These are phyloP conservation scores for Cochlearia excelsa DNA, from an alignment of 345 rosid species.

Conservation along the genomic window DNA sequence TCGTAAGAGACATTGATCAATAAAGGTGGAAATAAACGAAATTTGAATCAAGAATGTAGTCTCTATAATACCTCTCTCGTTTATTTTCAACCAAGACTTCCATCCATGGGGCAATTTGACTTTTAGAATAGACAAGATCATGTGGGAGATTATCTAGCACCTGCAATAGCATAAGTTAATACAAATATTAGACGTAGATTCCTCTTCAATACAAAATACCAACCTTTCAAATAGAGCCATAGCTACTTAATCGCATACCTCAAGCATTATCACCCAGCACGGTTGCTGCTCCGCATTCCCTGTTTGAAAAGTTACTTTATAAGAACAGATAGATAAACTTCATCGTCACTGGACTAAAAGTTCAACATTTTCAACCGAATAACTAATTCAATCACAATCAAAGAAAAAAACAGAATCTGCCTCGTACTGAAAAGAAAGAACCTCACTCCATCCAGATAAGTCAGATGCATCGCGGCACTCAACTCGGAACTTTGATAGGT, in stretches of 20 bases:
- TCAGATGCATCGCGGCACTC: conserved; percentile 94
- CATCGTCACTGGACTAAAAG: neutral
- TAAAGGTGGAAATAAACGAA: conserved; percentile 15
- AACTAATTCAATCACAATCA: neutral
- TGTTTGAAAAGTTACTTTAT: conserved; percentile 34
- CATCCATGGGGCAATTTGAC: conserved; percentile 83
- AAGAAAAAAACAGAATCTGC: conserved; percentile 6
- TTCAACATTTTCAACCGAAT: conserved; percentile 19
- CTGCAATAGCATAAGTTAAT: conserved; percentile 42
- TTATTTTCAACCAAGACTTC: conserved; percentile 90
- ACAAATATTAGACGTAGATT: conserved; percentile 1
- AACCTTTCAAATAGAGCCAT: conserved; percentile 1
- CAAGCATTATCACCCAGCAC: conserved; percentile 96
- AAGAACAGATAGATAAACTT: conserved; percentile 20
- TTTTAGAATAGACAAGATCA: conserved; percentile 79
- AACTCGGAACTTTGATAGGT: conserved; percentile 73
- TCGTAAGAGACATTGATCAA: conserved; percentile 19
- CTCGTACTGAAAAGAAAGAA: conserved; percentile 14
- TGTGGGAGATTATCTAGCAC: conserved; percentile 99
- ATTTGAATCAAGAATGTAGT: conserved; percentile 9
- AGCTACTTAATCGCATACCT: conserved; percentile 45
- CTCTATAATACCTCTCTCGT: conserved; percentile 47
- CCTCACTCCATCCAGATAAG: conserved; percentile 80
- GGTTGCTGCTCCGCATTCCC: conserved; percentile 74
- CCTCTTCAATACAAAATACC: conserved; percentile 1